These are phyloP conservation scores for Suillus americanus DNA, from an alignment of 768 basidiomycete species.

Conservation along the genomic window DNA sequence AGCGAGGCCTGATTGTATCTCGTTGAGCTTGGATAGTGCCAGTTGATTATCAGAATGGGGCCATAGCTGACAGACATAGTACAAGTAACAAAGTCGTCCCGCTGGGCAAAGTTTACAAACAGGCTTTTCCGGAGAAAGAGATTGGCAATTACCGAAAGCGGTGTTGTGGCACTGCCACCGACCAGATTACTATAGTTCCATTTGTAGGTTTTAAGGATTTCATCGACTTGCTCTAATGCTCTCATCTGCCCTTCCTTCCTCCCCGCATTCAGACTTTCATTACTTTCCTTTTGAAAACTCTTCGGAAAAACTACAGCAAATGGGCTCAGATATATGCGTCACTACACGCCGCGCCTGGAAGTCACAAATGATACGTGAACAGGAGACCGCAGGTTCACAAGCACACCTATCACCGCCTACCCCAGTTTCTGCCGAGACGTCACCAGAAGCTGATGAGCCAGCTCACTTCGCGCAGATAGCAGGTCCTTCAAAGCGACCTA, in stretches of 20 bases:
- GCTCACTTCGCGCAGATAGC: constrained; percentile 13
- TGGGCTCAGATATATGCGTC: constrained; percentile 22
- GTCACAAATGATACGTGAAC: constrained; percentile 16
- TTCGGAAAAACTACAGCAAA: background rate
- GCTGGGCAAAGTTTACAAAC: background rate
- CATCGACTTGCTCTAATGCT: constrained; percentile 4
- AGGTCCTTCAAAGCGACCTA: constrained; percentile 3
- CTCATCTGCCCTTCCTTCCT: constrained; percentile 2
- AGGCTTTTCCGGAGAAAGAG: background rate
- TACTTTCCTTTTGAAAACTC: background rate
- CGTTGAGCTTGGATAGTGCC: background rate
- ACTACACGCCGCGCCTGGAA: constrained; percentile 32
- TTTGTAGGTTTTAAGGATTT: constrained; percentile 7
- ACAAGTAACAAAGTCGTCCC: background rate
- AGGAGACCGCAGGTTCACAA: constrained; percentile 4
- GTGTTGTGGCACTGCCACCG: background rate
- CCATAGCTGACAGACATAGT: background rate
- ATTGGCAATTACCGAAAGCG: background rate
- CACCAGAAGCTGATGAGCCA: constrained; percentile 26
- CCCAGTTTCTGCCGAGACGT: constrained; percentile 14
- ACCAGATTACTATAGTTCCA: background rate
- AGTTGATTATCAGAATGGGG: background rate
- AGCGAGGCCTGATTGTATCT: background rate
- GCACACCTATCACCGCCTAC: background rate
- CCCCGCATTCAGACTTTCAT: background rate